A percentile compares a stretch with the other conserved stretches of the same genome.
These are phyloP conservation scores for Mycena pura DNA, from an alignment of 768 basidiomycete genomes.

Conservation along the genomic window DNA sequence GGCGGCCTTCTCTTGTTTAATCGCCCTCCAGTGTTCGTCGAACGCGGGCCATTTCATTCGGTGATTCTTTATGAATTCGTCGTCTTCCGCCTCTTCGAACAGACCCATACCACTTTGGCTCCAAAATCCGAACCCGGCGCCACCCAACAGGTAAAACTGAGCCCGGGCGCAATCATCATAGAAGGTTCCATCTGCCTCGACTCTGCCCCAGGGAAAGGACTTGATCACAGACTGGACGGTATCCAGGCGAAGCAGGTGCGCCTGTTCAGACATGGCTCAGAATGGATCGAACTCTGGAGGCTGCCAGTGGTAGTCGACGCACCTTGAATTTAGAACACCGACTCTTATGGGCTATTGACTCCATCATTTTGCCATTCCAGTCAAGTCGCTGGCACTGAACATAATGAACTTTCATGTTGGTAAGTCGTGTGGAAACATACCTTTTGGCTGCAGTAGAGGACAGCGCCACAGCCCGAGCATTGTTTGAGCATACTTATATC, in stretches of 20 bases:
- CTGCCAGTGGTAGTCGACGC: background rate
- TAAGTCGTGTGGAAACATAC: background rate
- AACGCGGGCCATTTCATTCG: background rate
- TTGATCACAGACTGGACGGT: background rate
- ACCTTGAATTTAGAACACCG: background rate
- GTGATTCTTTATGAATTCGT: background rate
- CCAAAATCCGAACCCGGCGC: background rate
- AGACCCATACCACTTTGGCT: slow-evolving; percentile 5
- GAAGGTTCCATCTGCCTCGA: background rate
- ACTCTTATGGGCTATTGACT: background rate
- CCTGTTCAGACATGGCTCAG: background rate
- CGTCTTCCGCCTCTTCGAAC: background rate
- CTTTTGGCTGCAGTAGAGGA: background rate
- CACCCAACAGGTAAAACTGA: background rate
- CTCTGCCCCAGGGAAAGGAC: slow-evolving; percentile 6
- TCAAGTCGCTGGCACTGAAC: background rate
- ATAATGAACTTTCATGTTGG: too few relatives aligned
- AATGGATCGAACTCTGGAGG: too few relatives aligned
- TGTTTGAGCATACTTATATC: background rate
- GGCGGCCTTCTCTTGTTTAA: too few relatives aligned
- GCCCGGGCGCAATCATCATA: background rate
- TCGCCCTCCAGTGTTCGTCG: too few relatives aligned
- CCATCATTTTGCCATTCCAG: background rate
- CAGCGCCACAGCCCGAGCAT: background rate
- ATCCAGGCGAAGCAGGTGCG: background rate